Evolutionary conservation across 2,329 filamentous ascomycete species (phyloP).

Genomic region (Cordyceps militaris): DNA sequence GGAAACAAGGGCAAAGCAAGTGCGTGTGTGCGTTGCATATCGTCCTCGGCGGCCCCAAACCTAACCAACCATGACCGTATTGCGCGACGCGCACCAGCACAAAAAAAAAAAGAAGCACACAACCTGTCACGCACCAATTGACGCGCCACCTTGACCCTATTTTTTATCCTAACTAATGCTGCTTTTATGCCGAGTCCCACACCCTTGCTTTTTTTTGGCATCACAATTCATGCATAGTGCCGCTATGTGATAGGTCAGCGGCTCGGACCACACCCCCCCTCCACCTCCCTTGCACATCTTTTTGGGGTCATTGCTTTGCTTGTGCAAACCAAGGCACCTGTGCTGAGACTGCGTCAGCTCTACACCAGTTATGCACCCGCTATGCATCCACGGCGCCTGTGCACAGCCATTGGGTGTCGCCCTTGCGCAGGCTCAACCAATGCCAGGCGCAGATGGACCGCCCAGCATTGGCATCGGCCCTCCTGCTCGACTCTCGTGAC

Average conservation of each 20-base stretch:
- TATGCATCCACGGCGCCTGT: conserved; percentile 4
- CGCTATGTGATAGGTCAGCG: conserved; percentile 10
- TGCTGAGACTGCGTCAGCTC: neutral
- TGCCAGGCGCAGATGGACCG: conserved; percentile 5
- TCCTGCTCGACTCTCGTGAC: neutral
- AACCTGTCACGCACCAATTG: neutral
- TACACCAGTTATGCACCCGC: neutral
- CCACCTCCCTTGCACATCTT: neutral
- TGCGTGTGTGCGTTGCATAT: neutral
- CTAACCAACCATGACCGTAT: neutral
- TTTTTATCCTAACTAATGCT: conserved; percentile 6
- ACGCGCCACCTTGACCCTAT: neutral
- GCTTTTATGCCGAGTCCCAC: conserved; percentile 11
- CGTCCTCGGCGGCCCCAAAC: neutral
- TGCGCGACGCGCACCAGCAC: conserved; percentile 1
- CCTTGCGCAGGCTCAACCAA: conserved; percentile 8
- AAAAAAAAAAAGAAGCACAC: neutral
- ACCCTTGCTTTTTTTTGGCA: neutral
- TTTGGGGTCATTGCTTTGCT: neutral
- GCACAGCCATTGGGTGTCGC: conserved; percentile 8
- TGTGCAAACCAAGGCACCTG: neutral
- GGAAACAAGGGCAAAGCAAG: neutral
- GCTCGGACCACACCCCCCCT: conserved; percentile 5
- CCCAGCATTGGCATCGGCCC: neutral
- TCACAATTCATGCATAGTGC: conserved; percentile 10